Base-by-base conservation (phyloP, 2,329 filamentous ascomycete species). In the Nannizziopsis arthrosporioides region DNA sequence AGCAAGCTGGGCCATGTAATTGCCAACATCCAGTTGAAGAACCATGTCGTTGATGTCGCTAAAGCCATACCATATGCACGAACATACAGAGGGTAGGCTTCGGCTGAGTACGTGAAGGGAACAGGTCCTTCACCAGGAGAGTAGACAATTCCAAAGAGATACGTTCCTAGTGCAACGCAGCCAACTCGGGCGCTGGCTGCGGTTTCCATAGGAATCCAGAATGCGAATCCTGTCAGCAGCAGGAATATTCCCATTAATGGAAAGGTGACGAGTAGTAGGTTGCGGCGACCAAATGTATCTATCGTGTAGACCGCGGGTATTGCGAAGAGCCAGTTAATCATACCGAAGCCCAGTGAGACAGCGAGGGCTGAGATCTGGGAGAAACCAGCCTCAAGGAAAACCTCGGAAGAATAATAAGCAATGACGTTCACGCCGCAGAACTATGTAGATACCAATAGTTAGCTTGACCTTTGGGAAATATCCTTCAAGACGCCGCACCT, bases 71-170 rank as follows among this genome's bases (percentile, higher is more conserved):
- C 78, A 43, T 79, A 68, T 1, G 76, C 71, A 12, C 79, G 75
- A 36, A 81, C 74, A 53, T 81, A 80, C 1, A 81, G 65, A 3
- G 79, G 79, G 57, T 81, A 82, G 1, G 77, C 79, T 60, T 83
- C 80, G 15, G 80, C 79, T 0, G 77, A 80, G 59, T 82, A 83
- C 0, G 77, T 81, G 57, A 82, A 82, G 0, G 80, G 78, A 0
- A 82, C 78, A 0, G 76, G 75, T 0, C 80, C 80, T 58, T 79
- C 78, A 34, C 80, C 80, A 1, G 78, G 77, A 1, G 69, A 71
- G 50, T 71, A 71, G 32, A 68, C 64, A 2, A 68, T 58, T 31
- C 65, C 66, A 54, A 71, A 72, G 2, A 72, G 55, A 50, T 68
- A 71, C 17, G 67, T 66, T 0, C 69, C 69, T 2, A 69, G 54